Evolutionary conservation across 139 green algal genomes (phyloP), one percentile per base, ranked within the genome.

Genomic region (Chlamydomonas sp.): DNA sequence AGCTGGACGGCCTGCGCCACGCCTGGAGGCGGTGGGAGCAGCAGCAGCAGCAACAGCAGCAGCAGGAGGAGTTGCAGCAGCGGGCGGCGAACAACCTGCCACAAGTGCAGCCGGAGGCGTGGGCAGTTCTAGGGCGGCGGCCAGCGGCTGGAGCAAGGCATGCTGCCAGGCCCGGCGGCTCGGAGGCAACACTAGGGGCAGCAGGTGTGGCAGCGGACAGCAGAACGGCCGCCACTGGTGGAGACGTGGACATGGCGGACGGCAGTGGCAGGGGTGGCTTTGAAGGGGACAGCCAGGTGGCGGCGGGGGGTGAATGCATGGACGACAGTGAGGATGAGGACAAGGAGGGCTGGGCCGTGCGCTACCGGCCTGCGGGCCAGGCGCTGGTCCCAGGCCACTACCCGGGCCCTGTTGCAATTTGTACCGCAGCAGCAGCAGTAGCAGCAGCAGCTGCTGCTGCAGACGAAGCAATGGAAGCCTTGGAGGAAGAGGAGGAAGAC

Each of bases 1-100:
- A 91, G 88, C 61, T 74, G 14, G 68, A 79, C 57, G 78, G 85
- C n/a, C 63, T 66, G 10, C 14, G 71, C 17, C n/a, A 7, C 20
- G 20, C 67, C 71, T 15, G n/a, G 71, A 49, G 31, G 31, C 31
- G 31, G 31, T 49, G 31, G 31, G 31, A 49, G 31, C 71, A 5
- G 71, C 71, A 2, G 71, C 20, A 6, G n/a, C 20, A 4, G 71
- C 20, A 58, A n/a, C 71, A 59, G 20, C 71, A 57, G n/a, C 20
- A 18, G 20, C 71, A 6, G n/a, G 7, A 20, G 71, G 6, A 58
- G 18, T 4, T 8, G n/a, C 71, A 77, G n/a, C 2, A 3, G 3
- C 6, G n/a, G n/a, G 5, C 71, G n/a, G 17, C 71, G 5, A 58
- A 4, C 2, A 20, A 10, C 69, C 7, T 57, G 0, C 5, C n/a